Evolutionary conservation across 1,284 basidiomycete genomes (phyloP).

Genomic region (Hemileia vastatrix): DNA sequence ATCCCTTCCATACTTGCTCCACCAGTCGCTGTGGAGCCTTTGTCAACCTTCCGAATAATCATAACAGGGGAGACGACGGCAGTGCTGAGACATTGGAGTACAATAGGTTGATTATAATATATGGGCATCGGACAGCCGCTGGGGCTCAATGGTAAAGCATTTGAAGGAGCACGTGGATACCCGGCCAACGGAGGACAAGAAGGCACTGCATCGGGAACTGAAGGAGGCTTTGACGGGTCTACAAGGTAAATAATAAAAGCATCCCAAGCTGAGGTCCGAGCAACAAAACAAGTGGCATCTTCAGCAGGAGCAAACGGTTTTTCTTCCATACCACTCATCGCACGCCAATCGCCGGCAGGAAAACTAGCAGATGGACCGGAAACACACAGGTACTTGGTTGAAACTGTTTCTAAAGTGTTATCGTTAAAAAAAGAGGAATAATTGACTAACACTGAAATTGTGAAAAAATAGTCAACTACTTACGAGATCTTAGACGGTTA

Average conservation of each 20-base stretch:
- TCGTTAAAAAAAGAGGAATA: background rate
- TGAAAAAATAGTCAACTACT: slow-evolving; percentile 53
- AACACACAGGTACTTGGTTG: slow-evolving; percentile 85
- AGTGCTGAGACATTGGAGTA: slow-evolving; percentile 85
- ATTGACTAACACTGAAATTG: background rate
- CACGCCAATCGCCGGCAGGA: slow-evolving; percentile 74
- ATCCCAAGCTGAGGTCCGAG: slow-evolving; percentile 53
- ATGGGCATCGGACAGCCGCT: slow-evolving; percentile 62
- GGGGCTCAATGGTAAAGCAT: slow-evolving; percentile 65
- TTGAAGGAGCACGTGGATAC: slow-evolving; percentile 76
- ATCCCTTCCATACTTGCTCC: slow-evolving; percentile 63
- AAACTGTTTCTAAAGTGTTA: slow-evolving; percentile 34
- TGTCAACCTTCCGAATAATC: slow-evolving; percentile 85
- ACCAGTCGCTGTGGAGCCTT: slow-evolving; percentile 77
- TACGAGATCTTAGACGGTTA: slow-evolving; percentile 85
- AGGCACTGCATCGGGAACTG: slow-evolving; percentile 63
- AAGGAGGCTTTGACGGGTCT: slow-evolving; percentile 67
- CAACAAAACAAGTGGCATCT: slow-evolving; percentile 43
- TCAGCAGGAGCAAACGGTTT: slow-evolving; percentile 47
- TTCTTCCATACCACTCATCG: slow-evolving; percentile 68
- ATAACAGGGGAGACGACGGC: slow-evolving; percentile 85
- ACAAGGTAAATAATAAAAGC: slow-evolving; percentile 75
- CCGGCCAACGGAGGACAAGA: slow-evolving; percentile 57
- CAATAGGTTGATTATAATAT: slow-evolving; percentile 91
- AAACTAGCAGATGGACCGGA: slow-evolving; percentile 79